Evolutionary conservation across 345 rosid species (phyloP).

Genomic region (Orychophragmus violaceus): DNA sequence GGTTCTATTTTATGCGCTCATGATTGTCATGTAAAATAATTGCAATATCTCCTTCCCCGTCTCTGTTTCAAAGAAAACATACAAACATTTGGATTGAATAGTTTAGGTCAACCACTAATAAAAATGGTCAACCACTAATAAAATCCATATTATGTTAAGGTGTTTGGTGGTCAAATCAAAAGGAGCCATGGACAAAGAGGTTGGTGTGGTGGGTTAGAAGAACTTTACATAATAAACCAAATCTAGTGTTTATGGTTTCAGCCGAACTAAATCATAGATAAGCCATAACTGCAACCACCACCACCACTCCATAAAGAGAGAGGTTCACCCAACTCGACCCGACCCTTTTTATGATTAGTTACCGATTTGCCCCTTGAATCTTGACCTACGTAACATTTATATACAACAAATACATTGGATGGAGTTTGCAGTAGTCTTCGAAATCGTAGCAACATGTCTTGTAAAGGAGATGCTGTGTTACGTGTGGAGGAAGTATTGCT

Average conservation of each 20-base stretch:
- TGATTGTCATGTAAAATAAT: neutral
- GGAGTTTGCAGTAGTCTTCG: neutral
- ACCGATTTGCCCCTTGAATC: neutral
- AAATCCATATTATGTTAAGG: neutral
- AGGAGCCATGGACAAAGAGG: neutral
- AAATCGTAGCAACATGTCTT: constrained; percentile 19
- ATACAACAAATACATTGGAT: neutral
- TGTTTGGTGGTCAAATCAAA: constrained; percentile 3
- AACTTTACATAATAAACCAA: constrained; percentile 14
- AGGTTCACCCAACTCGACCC: constrained; percentile 24
- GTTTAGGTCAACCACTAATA: constrained; percentile 15
- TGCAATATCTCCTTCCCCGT: neutral
- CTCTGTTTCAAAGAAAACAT: neutral
- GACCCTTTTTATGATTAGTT: neutral
- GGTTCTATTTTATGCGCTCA: neutral
- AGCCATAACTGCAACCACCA: constrained; percentile 6
- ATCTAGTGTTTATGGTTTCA: constrained; percentile 7
- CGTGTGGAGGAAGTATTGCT: constrained; percentile 23
- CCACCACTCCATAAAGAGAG: neutral
- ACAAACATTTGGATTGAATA: neutral
- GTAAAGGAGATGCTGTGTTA: constrained; percentile 10
- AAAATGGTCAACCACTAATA: constrained; percentile 16
- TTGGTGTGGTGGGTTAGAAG: constrained; percentile 31
- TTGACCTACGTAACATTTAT: neutral
- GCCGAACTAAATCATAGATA: constrained; percentile 23